A percentile compares a stretch with the other conserved stretches of the same genome.
Conservation (phyloP, 1,139 yeast species). For the Candida sanyaensis region DNA sequence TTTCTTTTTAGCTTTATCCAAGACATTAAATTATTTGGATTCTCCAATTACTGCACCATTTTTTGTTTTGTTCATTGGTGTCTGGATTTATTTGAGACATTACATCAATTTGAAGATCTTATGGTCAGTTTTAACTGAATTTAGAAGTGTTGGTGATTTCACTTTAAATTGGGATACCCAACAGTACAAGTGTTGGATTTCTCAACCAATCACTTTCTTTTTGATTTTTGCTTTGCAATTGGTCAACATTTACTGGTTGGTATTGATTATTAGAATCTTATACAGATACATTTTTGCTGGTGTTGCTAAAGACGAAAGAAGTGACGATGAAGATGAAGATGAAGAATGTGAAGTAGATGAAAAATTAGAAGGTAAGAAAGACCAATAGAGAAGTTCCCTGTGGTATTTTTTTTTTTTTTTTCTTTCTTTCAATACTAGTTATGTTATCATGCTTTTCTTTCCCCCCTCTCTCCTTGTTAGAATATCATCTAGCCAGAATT, state of each 20-base stretch:
- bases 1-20: constrained; percentile 80
- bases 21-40: constrained; percentile 80
- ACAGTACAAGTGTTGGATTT: constrained; percentile 94
- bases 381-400: constrained; percentile 14
- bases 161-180: constrained; percentile 85
- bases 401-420: not conserved
- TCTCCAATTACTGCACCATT: constrained; percentile 64
- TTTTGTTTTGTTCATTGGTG: constrained; percentile 63
- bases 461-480: not conserved
- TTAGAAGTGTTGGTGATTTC: constrained; percentile 79
- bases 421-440: not conserved
- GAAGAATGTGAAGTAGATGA: constrained; percentile 22
- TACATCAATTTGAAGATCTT: constrained; percentile 76
- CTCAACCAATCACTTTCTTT: constrained; percentile 83
- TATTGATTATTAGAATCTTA: constrained; percentile 75
- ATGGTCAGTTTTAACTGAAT: constrained; percentile 88
- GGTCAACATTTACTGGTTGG: constrained; percentile 86
- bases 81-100: constrained; percentile 91
- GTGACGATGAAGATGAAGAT: constrained; percentile 72
- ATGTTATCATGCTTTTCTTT: not conserved
- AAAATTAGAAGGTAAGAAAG: constrained; percentile 20
- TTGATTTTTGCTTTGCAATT: constrained; percentile 79
- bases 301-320: constrained; percentile 78
- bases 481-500: not conserved
- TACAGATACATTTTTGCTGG: constrained; percentile 62